Base-by-base conservation (phyloP, 805 yeast species). In the Pichia phayaonensis region DNA sequence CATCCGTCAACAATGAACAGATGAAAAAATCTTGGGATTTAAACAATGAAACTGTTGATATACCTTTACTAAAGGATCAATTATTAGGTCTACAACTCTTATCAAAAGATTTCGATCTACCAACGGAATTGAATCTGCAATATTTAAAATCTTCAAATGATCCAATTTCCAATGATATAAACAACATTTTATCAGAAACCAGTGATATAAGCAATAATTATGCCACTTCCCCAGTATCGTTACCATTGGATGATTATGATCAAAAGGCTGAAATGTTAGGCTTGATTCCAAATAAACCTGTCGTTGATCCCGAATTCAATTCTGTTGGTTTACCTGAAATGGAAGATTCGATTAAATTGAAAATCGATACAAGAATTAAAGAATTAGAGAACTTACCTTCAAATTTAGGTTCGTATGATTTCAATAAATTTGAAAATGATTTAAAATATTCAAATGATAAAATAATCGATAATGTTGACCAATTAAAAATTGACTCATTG, bases 301-400 rank as follows among this genome's bases (percentile, higher is more conserved):
- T 47, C 8, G 57, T 63, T 24, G 68, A 66, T 49, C 67, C 74
- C 15, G 60, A 65, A 16, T 56, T 67, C 31, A 74, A 72, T 23
- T 63, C 76, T 5, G 73, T 80, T 45, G 86, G 86, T 3, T 69
- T 71, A 41, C 63, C 68, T 31, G 66, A 70, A 47, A 69, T 76
- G 7, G 94, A 86, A 64, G 72, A 72, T 41, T 65, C 73, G 10
- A 73, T 85, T 13, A 66, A 77, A 6, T 65, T 73, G 22, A 81
- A 80, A 53, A 76, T 86, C 20, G 72, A 78, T 8, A 72, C 73
- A 46, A 74, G 92, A 63, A 69, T 85, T 16, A 63, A 68, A 24
- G 84, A 83, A 55, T 66, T 86, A 53, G 90, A 84, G 62, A 72
- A 66, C 47, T 59, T 86, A 16, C 94, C 95, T 2, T 78, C 86